Conservation (phyloP, 2,329 filamentous ascomycete species). For the Mycosphaerella arachidis region DNA sequence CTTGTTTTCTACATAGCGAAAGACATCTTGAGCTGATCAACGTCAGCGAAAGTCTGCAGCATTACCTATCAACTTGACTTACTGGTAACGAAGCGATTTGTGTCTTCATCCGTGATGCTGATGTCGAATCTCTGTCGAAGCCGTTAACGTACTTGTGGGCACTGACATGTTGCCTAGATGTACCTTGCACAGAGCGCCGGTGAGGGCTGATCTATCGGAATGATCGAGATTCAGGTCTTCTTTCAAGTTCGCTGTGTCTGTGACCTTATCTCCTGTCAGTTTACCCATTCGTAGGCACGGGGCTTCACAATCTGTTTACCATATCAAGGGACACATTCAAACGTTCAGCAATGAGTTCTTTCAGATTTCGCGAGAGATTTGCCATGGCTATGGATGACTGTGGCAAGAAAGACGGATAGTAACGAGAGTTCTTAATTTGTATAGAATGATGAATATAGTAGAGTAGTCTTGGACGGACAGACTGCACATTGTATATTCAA, state of each 20-base stretch:
- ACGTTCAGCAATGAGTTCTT: too few species aligned
- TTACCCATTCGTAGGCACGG: not conserved
- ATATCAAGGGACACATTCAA: too few species aligned
- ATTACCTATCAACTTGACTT: not conserved
- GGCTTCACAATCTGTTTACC: too few species aligned
- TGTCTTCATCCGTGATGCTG: slow-evolving; percentile 2
- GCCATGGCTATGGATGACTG: too few species aligned
- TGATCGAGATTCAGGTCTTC: not conserved
- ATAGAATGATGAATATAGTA: too few species aligned
- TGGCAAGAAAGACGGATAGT: too few species aligned
- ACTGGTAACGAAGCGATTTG: not conserved
- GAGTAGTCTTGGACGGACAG: too few species aligned
- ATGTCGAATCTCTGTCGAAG: slow-evolving; percentile 1
- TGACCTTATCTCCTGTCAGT: not conserved
- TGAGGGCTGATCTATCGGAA: not conserved
- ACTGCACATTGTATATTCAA: too few species aligned
- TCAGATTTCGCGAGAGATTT: too few species aligned
- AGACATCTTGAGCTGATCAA: not conserved
- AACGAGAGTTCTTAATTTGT: too few species aligned
- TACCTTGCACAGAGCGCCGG: not conserved
- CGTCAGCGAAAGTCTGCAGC: not conserved
- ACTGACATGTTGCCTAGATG: not conserved
- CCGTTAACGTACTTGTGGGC: too few species aligned
- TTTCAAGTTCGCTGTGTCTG: slow-evolving; percentile 1
- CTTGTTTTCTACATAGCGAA: slow-evolving; percentile 3